A percentile compares a stretch with the other conserved stretches of the same genome.
phyloP scores from a whole-genome alignment of 1,284 basidiomycete genomes.

The Tylopilus sp. region DNA sequence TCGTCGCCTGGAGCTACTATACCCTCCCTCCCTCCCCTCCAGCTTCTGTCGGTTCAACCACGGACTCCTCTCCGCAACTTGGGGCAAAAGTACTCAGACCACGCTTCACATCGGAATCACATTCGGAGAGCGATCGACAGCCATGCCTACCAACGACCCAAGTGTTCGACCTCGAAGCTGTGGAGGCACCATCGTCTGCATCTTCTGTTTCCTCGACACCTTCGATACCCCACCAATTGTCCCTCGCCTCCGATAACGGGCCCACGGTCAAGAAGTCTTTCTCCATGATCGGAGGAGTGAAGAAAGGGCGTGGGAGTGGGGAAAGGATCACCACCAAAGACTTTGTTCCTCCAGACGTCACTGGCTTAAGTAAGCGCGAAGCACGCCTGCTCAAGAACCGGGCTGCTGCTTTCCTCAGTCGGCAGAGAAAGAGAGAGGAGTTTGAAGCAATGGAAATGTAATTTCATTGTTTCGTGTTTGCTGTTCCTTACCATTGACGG shows the following conservation, averaged over 20 bases:
- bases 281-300: slow-evolving; percentile 40
- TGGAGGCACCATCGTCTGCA: slow-evolving; percentile 34
- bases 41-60: slow-evolving; percentile 42
- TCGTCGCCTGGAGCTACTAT: slow-evolving; percentile 45
- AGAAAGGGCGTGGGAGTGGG: slow-evolving; percentile 56
- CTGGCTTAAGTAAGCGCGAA: slow-evolving; percentile 84
- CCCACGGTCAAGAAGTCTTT: slow-evolving; percentile 43
- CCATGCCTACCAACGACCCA: slow-evolving; percentile 66
- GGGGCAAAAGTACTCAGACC: slow-evolving; percentile 48
- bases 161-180: slow-evolving; percentile 57
- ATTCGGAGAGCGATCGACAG: slow-evolving; percentile 43
- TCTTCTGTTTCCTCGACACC: slow-evolving; percentile 37
- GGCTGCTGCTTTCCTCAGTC: slow-evolving; percentile 84
- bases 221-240: slow-evolving; percentile 29
- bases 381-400: slow-evolving; percentile 89
- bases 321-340: slow-evolving; percentile 75
- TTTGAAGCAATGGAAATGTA: slow-evolving; percentile 88
- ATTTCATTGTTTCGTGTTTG: slow-evolving; percentile 27
- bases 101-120: slow-evolving; percentile 43
- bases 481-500: slow-evolving; percentile 12
- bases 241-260: slow-evolving; percentile 27
- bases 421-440: slow-evolving; percentile 89
- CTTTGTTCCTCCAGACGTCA: slow-evolving; percentile 84
- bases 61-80: slow-evolving; percentile 46
- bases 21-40: slow-evolving; percentile 51